Conservation (phyloP, 768 basidiomycete species). For the Phanerochaete carnosa region DNA sequence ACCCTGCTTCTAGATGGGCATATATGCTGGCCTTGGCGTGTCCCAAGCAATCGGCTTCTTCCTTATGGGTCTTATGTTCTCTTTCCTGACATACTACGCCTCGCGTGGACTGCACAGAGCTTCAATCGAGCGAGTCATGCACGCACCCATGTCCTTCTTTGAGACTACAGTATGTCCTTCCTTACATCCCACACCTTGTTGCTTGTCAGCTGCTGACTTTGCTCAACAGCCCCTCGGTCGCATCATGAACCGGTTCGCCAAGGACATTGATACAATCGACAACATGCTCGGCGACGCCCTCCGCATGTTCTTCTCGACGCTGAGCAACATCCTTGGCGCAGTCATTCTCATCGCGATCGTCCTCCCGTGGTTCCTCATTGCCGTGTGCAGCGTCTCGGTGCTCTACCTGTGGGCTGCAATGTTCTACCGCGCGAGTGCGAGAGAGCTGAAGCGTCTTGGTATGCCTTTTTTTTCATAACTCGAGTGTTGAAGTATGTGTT, state of each 20-base stretch:
- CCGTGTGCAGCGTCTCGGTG: constrained; percentile 53
- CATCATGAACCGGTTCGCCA: constrained; percentile 88
- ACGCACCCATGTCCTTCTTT: constrained; percentile 88
- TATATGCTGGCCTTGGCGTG: constrained; percentile 74
- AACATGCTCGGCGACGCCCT: constrained; percentile 71
- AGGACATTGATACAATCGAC: constrained; percentile 83
- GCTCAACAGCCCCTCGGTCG: constrained; percentile 62
- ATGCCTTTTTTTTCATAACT: neutral
- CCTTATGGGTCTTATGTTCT: constrained; percentile 61
- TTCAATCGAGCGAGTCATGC: constrained; percentile 65
- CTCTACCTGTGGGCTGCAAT: constrained; percentile 68
- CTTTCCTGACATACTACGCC: constrained; percentile 72
- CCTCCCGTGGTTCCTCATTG: constrained; percentile 83
- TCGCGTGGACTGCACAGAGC: constrained; percentile 64
- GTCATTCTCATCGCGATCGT: constrained; percentile 76
- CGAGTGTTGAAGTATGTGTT: neutral
- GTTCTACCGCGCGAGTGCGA: constrained; percentile 83
- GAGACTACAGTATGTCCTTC: constrained; percentile 64
- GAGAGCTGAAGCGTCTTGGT: constrained; percentile 69
- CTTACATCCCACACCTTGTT: neutral
- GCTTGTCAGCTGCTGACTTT: constrained; percentile 8
- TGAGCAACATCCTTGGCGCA: constrained; percentile 66
- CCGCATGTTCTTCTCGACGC: constrained; percentile 66
- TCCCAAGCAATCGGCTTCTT: constrained; percentile 67
- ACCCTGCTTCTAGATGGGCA: constrained; percentile 58